Base-by-base conservation (phyloP, 106 monocot genomes). In the Dioscorea dumetorum region DNA sequence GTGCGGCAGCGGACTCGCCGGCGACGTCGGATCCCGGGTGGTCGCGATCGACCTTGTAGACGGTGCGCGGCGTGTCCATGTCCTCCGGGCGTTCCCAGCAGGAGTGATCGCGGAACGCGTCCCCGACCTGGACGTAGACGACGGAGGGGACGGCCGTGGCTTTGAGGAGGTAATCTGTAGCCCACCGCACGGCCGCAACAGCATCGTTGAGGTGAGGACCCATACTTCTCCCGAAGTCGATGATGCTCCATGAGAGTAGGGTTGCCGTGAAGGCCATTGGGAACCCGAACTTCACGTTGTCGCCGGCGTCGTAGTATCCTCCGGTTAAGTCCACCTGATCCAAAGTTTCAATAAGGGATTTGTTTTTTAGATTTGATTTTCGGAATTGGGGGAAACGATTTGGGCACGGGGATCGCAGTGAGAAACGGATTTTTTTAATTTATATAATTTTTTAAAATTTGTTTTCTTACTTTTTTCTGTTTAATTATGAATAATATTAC, bases 281-380 rank as follows among this genome's bases (percentile, higher is more conserved):
- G 78, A 95, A 95, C 0, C 95, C 95, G 84, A 95, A 95, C 86
- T 95, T 91, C 19, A 95, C 73, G 82, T 95, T 95, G 91, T 95
- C 91, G 12, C 95, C 95, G 4, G 95, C 95, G 70, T 95, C 95
- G 80, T 95, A 95, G 78, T 95, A 95, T 3, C 95, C 91, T 16
- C 95, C 95, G 12, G 82, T 86, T 60, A 95, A 49, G 62, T 95
- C 95, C 61, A 91, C 94, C 94, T 91, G 24, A 28, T 28, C 28
- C 28, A 28, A 1, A 3, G 28, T 28, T 28, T 28, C 28, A 3
- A 28, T 28, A 1, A 28, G 28, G 28, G 28, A 1, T 28, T 28
- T 28, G 1, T 28, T 28, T 28, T 1, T 28, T 3, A n/a, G n/a
- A 28, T 28, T 28, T 28, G 28, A 28, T 28, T 28, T 28, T 3